Percentiles rank a stretch among this genome's conserved stretches.
phyloP scores from a whole-genome alignment of 164 flowering plant species.

The Stephania cephalantha region DNA sequence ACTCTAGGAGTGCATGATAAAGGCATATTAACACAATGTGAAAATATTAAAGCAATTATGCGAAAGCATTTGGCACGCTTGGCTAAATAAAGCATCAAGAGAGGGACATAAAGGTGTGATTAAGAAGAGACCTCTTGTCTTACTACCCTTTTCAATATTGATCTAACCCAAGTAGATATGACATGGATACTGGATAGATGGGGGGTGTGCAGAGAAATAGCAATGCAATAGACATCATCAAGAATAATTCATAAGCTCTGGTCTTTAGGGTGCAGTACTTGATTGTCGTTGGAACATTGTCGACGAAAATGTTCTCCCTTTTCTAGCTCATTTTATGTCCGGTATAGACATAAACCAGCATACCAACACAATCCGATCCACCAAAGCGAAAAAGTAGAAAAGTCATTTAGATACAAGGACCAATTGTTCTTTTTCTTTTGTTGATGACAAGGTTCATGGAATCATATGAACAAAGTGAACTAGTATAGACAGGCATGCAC shows the following conservation, averaged over 20 bases:
- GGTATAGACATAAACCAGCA: not conserved
- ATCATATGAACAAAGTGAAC: not conserved
- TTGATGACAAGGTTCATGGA: not conserved
- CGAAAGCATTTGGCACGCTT: constrained; percentile 33
- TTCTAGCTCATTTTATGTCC: not conserved
- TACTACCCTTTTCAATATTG: not conserved
- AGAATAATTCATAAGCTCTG: not conserved
- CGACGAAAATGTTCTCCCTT: not conserved
- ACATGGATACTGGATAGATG: too few relatives aligned
- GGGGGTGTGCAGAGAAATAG: too few relatives aligned
- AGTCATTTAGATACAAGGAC: not conserved
- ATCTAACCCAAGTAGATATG: too few relatives aligned
- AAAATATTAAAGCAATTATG: constrained; percentile 28
- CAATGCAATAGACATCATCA: too few relatives aligned
- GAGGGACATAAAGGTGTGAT: constrained; percentile 12
- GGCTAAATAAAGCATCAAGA: constrained; percentile 21
- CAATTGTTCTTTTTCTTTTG: too few relatives aligned
- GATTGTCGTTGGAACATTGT: not conserved
- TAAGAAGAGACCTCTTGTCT: not conserved
- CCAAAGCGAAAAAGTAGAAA: not conserved
- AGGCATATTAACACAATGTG: constrained; percentile 21
- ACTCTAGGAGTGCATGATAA: constrained; percentile 21
- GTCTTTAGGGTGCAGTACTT: not conserved
- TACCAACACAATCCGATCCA: not conserved
- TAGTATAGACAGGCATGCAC: not conserved